Evolutionary conservation across 352 stramenopile species (phyloP), one percentile per base, ranked within the genome.

Genomic region (Thraustochytrium sp.): DNA sequence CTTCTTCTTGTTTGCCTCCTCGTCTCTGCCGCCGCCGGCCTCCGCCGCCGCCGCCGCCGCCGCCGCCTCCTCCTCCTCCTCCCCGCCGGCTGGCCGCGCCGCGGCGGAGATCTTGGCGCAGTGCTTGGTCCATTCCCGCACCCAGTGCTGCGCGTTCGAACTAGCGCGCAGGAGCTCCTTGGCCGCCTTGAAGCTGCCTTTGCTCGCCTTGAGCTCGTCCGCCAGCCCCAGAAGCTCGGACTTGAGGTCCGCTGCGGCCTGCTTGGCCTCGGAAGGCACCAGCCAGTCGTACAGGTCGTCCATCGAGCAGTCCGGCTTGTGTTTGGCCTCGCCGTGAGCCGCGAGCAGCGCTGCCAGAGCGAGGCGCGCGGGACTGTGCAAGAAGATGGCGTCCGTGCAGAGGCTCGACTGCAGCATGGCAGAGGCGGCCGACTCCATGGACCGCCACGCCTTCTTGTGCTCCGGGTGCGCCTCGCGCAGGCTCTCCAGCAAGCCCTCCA

Each of bases 401-500:
- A 95, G 76, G 76, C 93, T 78, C 1, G 94, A 90, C 64, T 95
- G 93, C 5, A 95, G 85, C 9, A 92, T 63, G n/a, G 89, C 88
- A 21, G 84, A 90, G 49, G 90, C 90, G 51, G 91, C 92, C 5
- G 90, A 88, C 84, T 95, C 90, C 40, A 95, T 84, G 93, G 48
- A 46, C 11, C 37, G 21, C 68, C 68, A 80, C 1, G 4, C 34
- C 34, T 46, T 72, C 18, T 11, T 2, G 13, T 72, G 23, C 5
- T 37, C 34, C 23, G 42, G 42, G 34, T 72, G 18, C 34, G 29
- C 23, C 4, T 87, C 89, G 0, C 91, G 90, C 55, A 95, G 92
- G 64, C 94, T 90, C 49, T 94, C 91, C 54, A 95, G 87, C 85
- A 95, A 94, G 26, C 90, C 92, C 34, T 93, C 61, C 16, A 94